These are phyloP conservation scores for Escovopsis sp. DNA, from an alignment of 2,329 filamentous ascomycete genomes.

Conservation along the genomic window DNA sequence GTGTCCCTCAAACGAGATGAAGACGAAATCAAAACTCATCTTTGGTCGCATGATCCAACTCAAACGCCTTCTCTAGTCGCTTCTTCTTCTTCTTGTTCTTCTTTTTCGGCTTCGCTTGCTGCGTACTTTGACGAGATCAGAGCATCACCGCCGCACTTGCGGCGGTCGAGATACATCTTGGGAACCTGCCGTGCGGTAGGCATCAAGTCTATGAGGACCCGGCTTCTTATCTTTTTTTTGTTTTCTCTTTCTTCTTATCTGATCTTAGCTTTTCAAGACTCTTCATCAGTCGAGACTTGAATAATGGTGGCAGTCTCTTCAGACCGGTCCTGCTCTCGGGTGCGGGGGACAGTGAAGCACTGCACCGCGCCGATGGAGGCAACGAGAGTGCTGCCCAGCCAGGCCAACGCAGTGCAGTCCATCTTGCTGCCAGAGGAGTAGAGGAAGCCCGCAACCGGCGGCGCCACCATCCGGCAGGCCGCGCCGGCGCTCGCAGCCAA, in stretches of 20 bases:
- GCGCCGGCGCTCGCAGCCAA: conserved; percentile 51
- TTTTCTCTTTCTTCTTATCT: not conserved
- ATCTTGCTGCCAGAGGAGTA: conserved; percentile 45
- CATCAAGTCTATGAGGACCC: no score
- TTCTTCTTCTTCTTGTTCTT: no score
- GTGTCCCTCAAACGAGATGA: no score
- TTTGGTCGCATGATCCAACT: not conserved
- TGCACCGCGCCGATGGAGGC: conserved; percentile 44
- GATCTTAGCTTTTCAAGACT: conserved; percentile 3
- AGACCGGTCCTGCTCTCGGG: conserved; percentile 11
- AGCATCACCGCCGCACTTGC: conserved; percentile 7
- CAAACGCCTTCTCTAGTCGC: not conserved
- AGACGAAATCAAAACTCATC: no score
- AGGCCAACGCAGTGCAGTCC: conserved; percentile 46
- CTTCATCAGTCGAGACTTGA: conserved; percentile 18
- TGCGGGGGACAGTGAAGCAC: conserved; percentile 38
- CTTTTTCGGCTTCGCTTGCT: conserved; percentile 3
- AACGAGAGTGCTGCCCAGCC: conserved; percentile 46
- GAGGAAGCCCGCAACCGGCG: conserved; percentile 47
- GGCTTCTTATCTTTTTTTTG: not conserved
- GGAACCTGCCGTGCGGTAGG: no score
- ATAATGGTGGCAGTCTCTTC: conserved; percentile 17
- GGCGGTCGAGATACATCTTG: not conserved
- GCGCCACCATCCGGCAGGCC: conserved; percentile 52
- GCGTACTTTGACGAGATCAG: conserved; percentile 10